Conservation (phyloP, 225 moss, liverwort and hornwort genomes). For the Neckera pumila region DNA sequence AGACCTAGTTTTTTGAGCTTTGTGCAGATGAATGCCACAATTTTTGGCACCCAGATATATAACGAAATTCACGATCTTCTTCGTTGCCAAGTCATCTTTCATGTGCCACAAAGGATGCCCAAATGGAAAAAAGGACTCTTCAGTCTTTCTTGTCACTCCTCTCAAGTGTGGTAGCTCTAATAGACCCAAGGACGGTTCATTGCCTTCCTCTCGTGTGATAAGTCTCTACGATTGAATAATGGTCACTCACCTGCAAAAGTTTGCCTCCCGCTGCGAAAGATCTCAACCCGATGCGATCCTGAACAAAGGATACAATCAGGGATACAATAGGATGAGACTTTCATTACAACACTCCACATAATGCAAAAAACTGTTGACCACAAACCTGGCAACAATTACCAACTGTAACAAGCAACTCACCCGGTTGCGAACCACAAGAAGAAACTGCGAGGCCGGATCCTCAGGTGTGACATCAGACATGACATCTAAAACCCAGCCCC, state of each 20-base stretch:
- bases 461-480: constrained; percentile 71
- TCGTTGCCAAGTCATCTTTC: not conserved
- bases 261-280: constrained; percentile 95
- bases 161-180: not conserved
- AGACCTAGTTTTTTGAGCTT: not conserved
- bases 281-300: constrained; percentile 96
- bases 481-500: constrained; percentile 32
- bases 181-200: not conserved
- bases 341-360: not conserved
- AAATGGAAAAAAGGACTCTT: not conserved
- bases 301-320: not conserved
- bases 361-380: not conserved
- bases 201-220: not conserved
- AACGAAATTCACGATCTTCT: not conserved
- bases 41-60: not conserved
- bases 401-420: constrained; percentile 19
- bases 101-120: not conserved
- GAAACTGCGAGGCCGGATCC: constrained; percentile 93
- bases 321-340: not conserved
- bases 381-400: not conserved
- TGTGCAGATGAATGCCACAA: not conserved
- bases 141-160: not conserved
- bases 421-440: constrained; percentile 87
- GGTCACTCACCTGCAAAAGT: constrained; percentile 57
- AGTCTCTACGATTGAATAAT: not conserved